Conservation (phyloP, 2,329 filamentous ascomycete genomes). For the Albophoma yamanashiensis region DNA sequence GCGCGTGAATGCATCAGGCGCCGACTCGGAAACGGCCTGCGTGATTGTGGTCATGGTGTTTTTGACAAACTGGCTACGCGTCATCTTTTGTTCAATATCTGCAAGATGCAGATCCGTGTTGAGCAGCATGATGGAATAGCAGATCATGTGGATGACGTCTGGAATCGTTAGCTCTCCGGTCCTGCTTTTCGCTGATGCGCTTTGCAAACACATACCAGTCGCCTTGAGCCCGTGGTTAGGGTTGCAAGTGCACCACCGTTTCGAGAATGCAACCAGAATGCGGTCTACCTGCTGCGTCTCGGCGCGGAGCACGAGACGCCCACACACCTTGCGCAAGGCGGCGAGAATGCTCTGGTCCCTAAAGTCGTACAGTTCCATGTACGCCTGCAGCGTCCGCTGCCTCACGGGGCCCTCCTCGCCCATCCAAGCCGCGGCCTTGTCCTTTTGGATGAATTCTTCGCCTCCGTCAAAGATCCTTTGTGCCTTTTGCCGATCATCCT, state of each 20-base stretch:
- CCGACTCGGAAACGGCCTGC: constrained; percentile 64
- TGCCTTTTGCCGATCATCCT: constrained; percentile 67
- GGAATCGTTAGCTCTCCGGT: constrained; percentile 15
- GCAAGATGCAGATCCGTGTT: constrained; percentile 95
- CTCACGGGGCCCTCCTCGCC: constrained; percentile 60
- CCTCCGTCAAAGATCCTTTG: constrained; percentile 75
- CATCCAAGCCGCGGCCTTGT: constrained; percentile 78
- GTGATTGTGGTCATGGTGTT: constrained; percentile 89
- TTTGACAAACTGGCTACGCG: constrained; percentile 83
- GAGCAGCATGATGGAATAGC: constrained; percentile 87
- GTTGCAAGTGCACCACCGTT: constrained; percentile 90
- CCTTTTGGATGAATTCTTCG: constrained; percentile 69
- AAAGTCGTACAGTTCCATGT: constrained; percentile 91
- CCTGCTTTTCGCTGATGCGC: not conserved
- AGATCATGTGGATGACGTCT: constrained; percentile 96
- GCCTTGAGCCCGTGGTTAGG: constrained; percentile 87
- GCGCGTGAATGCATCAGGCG: constrained; percentile 53
- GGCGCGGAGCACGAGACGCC: constrained; percentile 69
- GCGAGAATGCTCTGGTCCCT: constrained; percentile 67
- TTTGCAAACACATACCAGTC: constrained; percentile 52
- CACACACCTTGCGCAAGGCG: constrained; percentile 71
- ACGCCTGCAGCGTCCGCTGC: constrained; percentile 55
- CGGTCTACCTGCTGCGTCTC: constrained; percentile 97
- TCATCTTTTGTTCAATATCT: constrained; percentile 96
- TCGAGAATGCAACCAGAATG: constrained; percentile 80